Evolutionary conservation across 768 basidiomycete genomes (phyloP).

Genomic region (Chlorophyllum brunneum): DNA sequence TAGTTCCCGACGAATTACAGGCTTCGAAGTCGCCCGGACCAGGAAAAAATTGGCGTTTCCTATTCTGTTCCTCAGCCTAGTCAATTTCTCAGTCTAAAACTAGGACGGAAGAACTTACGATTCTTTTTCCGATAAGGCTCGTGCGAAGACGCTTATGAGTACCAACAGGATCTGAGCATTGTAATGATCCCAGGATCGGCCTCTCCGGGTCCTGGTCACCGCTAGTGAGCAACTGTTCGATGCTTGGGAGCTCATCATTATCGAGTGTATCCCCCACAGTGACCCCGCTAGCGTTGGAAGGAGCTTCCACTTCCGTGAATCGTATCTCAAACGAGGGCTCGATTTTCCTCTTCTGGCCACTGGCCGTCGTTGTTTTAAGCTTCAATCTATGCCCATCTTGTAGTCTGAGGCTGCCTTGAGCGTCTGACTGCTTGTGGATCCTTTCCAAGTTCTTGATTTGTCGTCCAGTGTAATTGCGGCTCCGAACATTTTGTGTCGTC

Average conservation of each 20-base stretch:
- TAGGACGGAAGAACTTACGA: no score
- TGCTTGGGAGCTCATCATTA: constrained; percentile 43
- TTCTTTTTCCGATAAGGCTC: no score
- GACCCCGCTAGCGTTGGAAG: constrained; percentile 17
- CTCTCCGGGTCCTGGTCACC: not conserved
- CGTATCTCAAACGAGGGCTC: constrained; percentile 47
- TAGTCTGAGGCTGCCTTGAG: constrained; percentile 33
- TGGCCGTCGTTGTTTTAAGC: constrained; percentile 23
- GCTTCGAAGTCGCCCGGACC: no score
- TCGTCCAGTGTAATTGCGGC: constrained; percentile 21
- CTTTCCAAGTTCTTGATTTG: constrained; percentile 37
- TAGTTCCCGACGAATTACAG: not conserved
- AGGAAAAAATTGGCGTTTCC: no score
- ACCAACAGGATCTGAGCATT: not conserved
- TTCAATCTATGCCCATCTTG: constrained; percentile 42
- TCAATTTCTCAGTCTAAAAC: no score
- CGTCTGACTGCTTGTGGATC: constrained; percentile 39
- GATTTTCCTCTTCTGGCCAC: constrained; percentile 21
- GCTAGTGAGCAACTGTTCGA: constrained; percentile 1
- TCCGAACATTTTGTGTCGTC: constrained; percentile 7
- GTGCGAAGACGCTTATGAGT: not conserved
- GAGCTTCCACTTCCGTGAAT: constrained; percentile 38
- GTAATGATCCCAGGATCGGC: not conserved
- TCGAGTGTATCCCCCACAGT: constrained; percentile 27
- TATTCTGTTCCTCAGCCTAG: no score